A percentile compares a stretch with the other conserved stretches of the same genome.
Conservation (phyloP, 768 basidiomycete species). For the Suillus fuscotomentosus region DNA sequence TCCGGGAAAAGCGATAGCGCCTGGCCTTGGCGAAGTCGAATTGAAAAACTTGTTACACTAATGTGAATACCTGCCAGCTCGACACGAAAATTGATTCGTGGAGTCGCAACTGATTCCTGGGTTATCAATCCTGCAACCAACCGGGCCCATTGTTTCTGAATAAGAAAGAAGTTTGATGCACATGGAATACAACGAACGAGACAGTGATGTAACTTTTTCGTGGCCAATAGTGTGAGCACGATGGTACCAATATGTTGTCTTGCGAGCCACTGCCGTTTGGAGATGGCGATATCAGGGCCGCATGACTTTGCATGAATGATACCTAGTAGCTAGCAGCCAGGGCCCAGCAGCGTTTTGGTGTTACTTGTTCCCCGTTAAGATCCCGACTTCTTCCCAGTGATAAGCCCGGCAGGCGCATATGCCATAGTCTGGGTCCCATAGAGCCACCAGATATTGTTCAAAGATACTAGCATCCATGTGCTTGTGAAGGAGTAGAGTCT, state of each 20-base stretch:
- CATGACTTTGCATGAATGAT: background rate
- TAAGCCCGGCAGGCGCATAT: background rate
- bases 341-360: background rate
- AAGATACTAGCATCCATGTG: too few relatives aligned
- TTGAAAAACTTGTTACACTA: background rate
- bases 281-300: background rate
- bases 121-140: background rate
- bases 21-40: background rate
- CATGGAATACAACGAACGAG: background rate
- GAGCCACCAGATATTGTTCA: too few relatives aligned
- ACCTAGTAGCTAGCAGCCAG: background rate
- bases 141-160: background rate
- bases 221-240: background rate
- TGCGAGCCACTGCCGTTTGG: background rate
- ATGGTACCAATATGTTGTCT: background rate
- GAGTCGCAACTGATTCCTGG: background rate
- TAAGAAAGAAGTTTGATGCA: background rate
- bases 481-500: too few relatives aligned
- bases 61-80: constrained; percentile 12
- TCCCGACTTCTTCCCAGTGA: background rate
- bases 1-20: background rate
- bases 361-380: background rate
- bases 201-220: background rate
- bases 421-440: background rate
- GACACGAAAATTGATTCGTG: background rate